These are phyloP conservation scores for Lentinula sp. DNA, from an alignment of 768 basidiomycete species.

Conservation along the genomic window DNA sequence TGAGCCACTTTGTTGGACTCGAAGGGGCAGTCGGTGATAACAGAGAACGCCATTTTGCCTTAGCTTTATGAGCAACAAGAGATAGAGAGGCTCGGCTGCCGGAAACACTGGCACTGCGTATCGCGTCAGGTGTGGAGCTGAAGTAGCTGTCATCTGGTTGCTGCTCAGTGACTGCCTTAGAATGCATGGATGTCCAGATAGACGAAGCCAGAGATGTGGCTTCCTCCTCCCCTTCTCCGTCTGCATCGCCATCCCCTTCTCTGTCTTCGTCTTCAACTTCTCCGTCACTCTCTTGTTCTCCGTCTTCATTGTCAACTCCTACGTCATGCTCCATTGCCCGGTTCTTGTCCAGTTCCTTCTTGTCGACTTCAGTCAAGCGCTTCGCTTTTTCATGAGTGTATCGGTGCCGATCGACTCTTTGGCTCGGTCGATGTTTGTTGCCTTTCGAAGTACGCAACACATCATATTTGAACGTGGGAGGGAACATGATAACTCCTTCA, in stretches of 20 bases:
- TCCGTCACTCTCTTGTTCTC: constrained; percentile 28
- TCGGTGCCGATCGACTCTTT: constrained; percentile 29
- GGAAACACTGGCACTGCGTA: constrained; percentile 17
- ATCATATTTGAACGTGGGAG: constrained; percentile 94
- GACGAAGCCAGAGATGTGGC: constrained; percentile 51
- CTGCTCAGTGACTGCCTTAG: constrained; percentile 28
- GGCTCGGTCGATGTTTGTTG: constrained; percentile 27
- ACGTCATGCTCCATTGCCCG: constrained; percentile 13
- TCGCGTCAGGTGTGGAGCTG: constrained; percentile 20
- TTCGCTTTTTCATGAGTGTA: constrained; percentile 25
- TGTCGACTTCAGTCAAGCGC: constrained; percentile 31
- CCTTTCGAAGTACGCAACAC: constrained; percentile 57
- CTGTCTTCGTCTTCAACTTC: constrained; percentile 32
- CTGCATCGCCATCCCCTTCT: constrained; percentile 22
- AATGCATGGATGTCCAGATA: constrained; percentile 39
- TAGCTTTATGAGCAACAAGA: constrained; percentile 46
- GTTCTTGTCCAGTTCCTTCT: constrained; percentile 23
- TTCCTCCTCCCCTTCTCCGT: constrained; percentile 34
- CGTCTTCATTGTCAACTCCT: constrained; percentile 13
- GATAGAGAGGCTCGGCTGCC: constrained; percentile 31
- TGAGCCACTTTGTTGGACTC: constrained; percentile 24
- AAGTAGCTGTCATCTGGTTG: constrained; percentile 38
- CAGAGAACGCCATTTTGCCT: constrained; percentile 47
- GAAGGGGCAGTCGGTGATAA: constrained; percentile 30
- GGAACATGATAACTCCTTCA: constrained; percentile 78